phyloP scores from a whole-genome alignment of 2,329 filamentous ascomycete genomes.

The Aspergillus ochraceoroseus region DNA sequence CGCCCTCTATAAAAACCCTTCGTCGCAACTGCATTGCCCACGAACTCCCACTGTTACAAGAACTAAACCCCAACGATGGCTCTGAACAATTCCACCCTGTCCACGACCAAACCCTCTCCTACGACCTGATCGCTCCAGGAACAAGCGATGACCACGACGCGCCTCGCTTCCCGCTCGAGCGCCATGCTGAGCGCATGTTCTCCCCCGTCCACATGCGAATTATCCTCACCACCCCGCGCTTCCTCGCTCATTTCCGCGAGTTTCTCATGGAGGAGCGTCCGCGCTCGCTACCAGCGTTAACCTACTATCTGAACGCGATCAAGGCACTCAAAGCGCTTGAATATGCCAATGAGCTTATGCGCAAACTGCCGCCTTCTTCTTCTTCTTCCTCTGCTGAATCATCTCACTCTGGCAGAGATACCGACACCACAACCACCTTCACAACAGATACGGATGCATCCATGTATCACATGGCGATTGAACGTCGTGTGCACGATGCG shows the following conservation, averaged over 20 bases:
- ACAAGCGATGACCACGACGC: slow-evolving; percentile 21
- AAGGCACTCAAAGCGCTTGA: slow-evolving; percentile 67
- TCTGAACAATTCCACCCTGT: slow-evolving; percentile 29
- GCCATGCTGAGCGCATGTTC: slow-evolving; percentile 61
- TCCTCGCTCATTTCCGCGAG: slow-evolving; percentile 61
- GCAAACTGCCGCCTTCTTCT: slow-evolving; percentile 50
- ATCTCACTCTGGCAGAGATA: slow-evolving; percentile 46
- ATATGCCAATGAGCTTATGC: slow-evolving; percentile 64
- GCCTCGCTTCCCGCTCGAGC: slow-evolving; percentile 53
- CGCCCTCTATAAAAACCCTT: slow-evolving; percentile 26
- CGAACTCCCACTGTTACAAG: slow-evolving; percentile 29
- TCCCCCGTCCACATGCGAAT: slow-evolving; percentile 60
- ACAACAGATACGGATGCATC: neutral
- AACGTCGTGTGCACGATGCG: slow-evolving; percentile 60
- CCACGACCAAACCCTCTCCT: slow-evolving; percentile 33
- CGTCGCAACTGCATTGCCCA: slow-evolving; percentile 26
- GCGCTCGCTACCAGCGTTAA: slow-evolving; percentile 59
- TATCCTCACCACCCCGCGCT: slow-evolving; percentile 61
- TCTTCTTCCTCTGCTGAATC: slow-evolving; percentile 53
- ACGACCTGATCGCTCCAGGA: slow-evolving; percentile 34
- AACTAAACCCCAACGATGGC: slow-evolving; percentile 25
- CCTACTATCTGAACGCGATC: slow-evolving; percentile 66
- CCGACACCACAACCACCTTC: too few relatives aligned
- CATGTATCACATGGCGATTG: slow-evolving; percentile 41
- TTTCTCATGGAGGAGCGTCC: slow-evolving; percentile 60